These are phyloP conservation scores for Rhizophagus clarus DNA, from an alignment of 192 early-diverging fungal species.

Conservation along the genomic window DNA sequence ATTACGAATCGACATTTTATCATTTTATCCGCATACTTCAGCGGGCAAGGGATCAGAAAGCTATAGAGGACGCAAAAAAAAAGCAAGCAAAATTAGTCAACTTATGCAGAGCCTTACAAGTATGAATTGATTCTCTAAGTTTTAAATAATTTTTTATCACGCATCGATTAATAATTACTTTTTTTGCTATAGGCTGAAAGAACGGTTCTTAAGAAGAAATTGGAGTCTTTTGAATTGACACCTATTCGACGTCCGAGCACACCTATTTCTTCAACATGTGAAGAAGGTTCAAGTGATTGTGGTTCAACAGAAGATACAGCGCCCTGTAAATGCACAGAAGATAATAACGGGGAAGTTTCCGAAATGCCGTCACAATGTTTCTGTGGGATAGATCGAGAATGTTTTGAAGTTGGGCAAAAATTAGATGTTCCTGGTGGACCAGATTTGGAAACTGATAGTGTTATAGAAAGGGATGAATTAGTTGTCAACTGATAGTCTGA, in stretches of 20 bases:
- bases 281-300: constrained; percentile 19
- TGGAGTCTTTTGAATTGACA: constrained; percentile 19
- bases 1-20: constrained; percentile 3
- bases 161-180: neutral
- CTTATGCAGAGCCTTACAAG: constrained; percentile 59
- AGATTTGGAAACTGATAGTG: neutral
- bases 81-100: constrained; percentile 56
- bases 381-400: neutral
- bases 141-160: neutral
- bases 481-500: neutral
- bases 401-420: neutral
- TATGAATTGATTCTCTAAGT: constrained; percentile 5
- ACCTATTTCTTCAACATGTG: constrained; percentile 10
- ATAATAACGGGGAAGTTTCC: neutral
- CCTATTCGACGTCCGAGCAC: neutral
- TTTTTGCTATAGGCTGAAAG: constrained; percentile 22
- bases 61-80: constrained; percentile 49
- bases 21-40: constrained; percentile 22
- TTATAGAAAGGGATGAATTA: neutral
- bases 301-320: neutral
- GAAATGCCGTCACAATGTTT: neutral
- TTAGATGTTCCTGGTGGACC: neutral
- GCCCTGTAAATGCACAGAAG: neutral
- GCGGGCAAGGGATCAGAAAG: constrained; percentile 50
- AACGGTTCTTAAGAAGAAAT: constrained; percentile 26